A percentile compares a stretch with the other conserved stretches of the same genome.
Conservation (phyloP, 164 flowering plant species). For the Vitis vinifera region ASM3070453v1 NC_081811.1:1391001-1391500, state of each 20-base stretch:
- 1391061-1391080: constrained; percentile 85
- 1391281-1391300: constrained; percentile 77
- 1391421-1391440: constrained; percentile 77
- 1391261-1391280: constrained; percentile 95
- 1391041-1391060: constrained; percentile 85
- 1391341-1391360: constrained; percentile 87
- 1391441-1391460: constrained; percentile 52
- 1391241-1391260: constrained; percentile 95
- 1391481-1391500: constrained; percentile 53
- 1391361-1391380: constrained; percentile 96
- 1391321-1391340: constrained; percentile 94
- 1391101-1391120: constrained; percentile 88
- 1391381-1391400: constrained; percentile 67
- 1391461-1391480: constrained; percentile 52
- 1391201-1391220: constrained; percentile 93
- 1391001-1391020: constrained; percentile 80
- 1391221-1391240: constrained; percentile 77
- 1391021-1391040: constrained; percentile 81
- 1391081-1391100: constrained; percentile 86
- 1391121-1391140: constrained; percentile 86
- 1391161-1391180: constrained; percentile 70
- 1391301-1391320: constrained; percentile 94
- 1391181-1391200: constrained; percentile 83
- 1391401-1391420: constrained; percentile 81
- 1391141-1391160: constrained; percentile 89